A percentile compares a stretch with the other conserved stretches of the same genome.
Evolutionary conservation across 768 basidiomycete species (phyloP).

Genomic region (Daedaleopsis sinensis): DNA sequence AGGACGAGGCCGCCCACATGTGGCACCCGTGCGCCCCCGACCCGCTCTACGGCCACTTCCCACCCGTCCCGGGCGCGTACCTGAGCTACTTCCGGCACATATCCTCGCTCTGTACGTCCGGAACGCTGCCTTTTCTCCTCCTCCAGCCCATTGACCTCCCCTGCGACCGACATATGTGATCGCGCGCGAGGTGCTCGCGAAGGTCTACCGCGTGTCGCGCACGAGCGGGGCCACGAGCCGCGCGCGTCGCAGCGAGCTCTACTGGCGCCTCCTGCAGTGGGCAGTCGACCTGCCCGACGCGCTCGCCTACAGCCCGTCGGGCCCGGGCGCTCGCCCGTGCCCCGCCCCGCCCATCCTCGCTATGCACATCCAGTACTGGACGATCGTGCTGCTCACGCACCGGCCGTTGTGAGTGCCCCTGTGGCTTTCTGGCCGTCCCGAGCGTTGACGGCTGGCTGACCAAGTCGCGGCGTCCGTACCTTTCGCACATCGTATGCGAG

Average conservation of each 20-base stretch:
- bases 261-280: constrained; percentile 71
- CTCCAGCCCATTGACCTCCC: no score
- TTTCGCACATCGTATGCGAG: no score
- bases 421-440: no score
- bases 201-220: constrained; percentile 71
- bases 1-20: constrained; percentile 58
- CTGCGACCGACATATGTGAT: constrained; percentile 60
- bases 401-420: constrained; percentile 70
- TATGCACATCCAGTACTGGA: constrained; percentile 79
- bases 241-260: constrained; percentile 52
- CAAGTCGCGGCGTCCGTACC: constrained; percentile 14
- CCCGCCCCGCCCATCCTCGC: constrained; percentile 70
- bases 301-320: constrained; percentile 53
- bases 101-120: constrained; percentile 58
- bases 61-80: constrained; percentile 46
- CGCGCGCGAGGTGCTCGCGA: constrained; percentile 63
- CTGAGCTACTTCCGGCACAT: constrained; percentile 59
- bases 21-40: constrained; percentile 50
- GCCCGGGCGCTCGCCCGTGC: constrained; percentile 51
- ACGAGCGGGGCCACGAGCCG: constrained; percentile 47
- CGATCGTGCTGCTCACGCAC: constrained; percentile 70
- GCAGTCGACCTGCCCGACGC: constrained; percentile 67
- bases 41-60: constrained; percentile 39
- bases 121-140: neutral
- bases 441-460: constrained; percentile 3